Conservation (phyloP, 1,139 yeast genomes). For the Pichia sp. region DNA sequence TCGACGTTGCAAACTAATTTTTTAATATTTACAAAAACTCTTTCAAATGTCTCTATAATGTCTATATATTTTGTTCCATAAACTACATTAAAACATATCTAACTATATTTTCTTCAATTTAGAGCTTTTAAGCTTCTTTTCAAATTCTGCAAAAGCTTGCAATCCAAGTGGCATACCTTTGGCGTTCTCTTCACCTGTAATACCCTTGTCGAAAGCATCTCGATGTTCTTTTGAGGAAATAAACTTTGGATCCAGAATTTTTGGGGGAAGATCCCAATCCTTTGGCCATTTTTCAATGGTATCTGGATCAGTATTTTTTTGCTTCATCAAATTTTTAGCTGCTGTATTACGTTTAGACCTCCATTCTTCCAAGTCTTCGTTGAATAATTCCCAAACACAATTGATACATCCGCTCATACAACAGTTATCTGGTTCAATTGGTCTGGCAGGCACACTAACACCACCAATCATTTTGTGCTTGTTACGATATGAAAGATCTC, state of each 20-base stretch:
- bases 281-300: conserved; percentile 61
- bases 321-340: conserved; percentile 29
- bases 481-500: conserved; percentile 26
- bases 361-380: conserved; percentile 87
- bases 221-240: conserved; percentile 25
- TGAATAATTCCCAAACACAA: conserved; percentile 92
- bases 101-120: conserved; percentile 12
- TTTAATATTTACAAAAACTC: too few species aligned
- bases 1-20: conserved; percentile 23
- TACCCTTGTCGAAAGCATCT: not conserved
- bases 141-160: conserved; percentile 77
- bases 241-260: conserved; percentile 29
- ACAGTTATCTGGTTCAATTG: conserved; percentile 89
- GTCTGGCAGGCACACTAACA: conserved; percentile 66
- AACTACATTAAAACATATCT: not conserved
- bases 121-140: conserved; percentile 52
- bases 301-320: conserved; percentile 7
- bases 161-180: conserved; percentile 67
- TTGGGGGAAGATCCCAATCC: conserved; percentile 68
- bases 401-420: conserved; percentile 97
- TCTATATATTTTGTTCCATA: not conserved
- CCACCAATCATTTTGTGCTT: conserved; percentile 47
- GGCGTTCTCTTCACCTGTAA: conserved; percentile 31
- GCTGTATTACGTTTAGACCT: conserved; percentile 52
- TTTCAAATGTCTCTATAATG: not conserved